These are phyloP conservation scores for Spathaspora girioi DNA, from an alignment of 805 yeast genomes.

Conservation along the genomic window DNA sequence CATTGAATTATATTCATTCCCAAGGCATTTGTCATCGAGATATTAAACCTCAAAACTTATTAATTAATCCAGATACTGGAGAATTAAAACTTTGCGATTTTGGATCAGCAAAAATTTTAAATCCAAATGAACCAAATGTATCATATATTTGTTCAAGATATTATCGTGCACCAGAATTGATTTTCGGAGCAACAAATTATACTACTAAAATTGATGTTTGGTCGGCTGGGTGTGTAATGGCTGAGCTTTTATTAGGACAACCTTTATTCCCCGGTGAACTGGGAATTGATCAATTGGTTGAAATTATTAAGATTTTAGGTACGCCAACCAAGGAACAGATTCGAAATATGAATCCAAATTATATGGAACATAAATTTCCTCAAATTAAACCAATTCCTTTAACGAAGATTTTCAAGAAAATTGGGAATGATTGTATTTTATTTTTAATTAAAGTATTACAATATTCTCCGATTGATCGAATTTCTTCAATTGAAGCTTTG, in stretches of 20 bases:
- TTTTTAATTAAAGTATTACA: conserved; percentile 56
- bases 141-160: conserved; percentile 95
- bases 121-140: conserved; percentile 90
- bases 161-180: conserved; percentile 95
- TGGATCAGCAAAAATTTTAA: conserved; percentile 89
- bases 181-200: conserved; percentile 94
- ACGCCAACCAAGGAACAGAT: conserved; percentile 93
- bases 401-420: conserved; percentile 58
- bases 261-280: conserved; percentile 98
- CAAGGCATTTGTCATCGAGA: conserved; percentile 89
- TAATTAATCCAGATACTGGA: conserved; percentile 82
- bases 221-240: conserved; percentile 99
- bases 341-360: conserved; percentile 91
- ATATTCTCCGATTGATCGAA: conserved; percentile 66
- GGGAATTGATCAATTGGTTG: conserved; percentile 96
- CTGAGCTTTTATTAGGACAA: conserved; percentile 90
- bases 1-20: conserved; percentile 74
- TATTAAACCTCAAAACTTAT: conserved; percentile 84
- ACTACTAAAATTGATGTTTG: conserved; percentile 96
- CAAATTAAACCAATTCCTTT: conserved; percentile 76
- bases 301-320: conserved; percentile 91
- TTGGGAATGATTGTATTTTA: conserved; percentile 50
- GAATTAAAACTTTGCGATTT: conserved; percentile 92
- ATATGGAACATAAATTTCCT: conserved; percentile 96
- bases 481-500: conserved; percentile 54